Evolutionary conservation across 805 yeast genomes (phyloP), one percentile per base, ranked within the genome.

Genomic region (Wilhelminamyces savonicus): DNA sequence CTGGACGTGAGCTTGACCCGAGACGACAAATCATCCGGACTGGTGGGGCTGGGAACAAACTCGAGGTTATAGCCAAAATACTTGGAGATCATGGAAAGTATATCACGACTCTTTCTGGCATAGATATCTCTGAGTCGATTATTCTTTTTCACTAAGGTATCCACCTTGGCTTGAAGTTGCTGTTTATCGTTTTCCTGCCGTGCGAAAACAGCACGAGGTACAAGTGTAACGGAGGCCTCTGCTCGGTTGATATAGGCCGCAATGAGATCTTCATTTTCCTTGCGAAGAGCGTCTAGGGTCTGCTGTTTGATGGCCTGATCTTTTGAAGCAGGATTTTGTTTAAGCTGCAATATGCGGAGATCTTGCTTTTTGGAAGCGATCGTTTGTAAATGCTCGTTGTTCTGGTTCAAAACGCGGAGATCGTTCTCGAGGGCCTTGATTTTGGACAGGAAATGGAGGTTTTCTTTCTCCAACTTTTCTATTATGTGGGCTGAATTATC

Each of bases 61-160:
- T 83, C 94, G 15, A 86, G 57, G 27, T 72, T 69, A 52, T 74
- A 85, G 0, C 95, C 95, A 29, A 87, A 65, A 17, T 81, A 65
- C 4, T 78, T 64, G 31, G 77, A 73, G 0, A 85, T 76, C 2
- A 80, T 72, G 19, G 78, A 75, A 21, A 85, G 60, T 29, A 83
- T 78, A 45, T 83, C 88, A 19, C 67, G 55, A n/a, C 90, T 76
- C 48, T 82, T 82, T 29, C 70, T 69, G 12, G 74, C 56, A 48
- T 75, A 85, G 5, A 73, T 69, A 38, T 78, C 74, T 39, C 62
- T 71, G 32, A 76, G 56, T 23, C 94, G 55, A 8, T 46, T 54
- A 21, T 68, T 62, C 30, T 73, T 62, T 46, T 82, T 83, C 28
- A 63, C 62, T 7, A 71, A 47, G 27, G 66, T 69, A 19, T 62